phyloP scores from a whole-genome alignment of 306 rosid genomes.

The cucumber (Cucumis sativus) region DNA sequence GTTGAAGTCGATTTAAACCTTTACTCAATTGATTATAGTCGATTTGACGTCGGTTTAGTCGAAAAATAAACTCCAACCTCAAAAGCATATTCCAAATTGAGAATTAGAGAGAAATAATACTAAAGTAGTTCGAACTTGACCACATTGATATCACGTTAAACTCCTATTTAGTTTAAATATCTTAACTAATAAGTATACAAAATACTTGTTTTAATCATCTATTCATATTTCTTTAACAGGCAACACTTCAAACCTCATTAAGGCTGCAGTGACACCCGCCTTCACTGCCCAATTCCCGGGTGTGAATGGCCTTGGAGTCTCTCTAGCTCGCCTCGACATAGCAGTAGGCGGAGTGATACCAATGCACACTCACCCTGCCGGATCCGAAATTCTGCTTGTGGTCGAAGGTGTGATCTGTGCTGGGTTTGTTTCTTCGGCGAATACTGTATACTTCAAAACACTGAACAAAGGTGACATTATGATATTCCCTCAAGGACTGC shows the following conservation, averaged over 20 bases:
- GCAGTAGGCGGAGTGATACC: conserved; percentile 53
- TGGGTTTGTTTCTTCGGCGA: conserved; percentile 46
- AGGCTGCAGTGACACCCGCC: conserved; percentile 55
- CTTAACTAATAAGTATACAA: neutral
- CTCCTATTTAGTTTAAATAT: neutral
- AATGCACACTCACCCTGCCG: conserved; percentile 76
- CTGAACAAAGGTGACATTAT: conserved; percentile 58
- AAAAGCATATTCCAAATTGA: no score
- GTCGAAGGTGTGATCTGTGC: conserved; percentile 43
- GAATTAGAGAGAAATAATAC: no score
- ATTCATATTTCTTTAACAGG: neutral
- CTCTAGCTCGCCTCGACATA: conserved; percentile 47
- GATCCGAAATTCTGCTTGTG: conserved; percentile 32
- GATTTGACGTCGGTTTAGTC: no score
- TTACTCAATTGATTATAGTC: no score
- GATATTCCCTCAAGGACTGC: conserved; percentile 71
- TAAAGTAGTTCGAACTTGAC: no score
- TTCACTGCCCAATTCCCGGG: conserved; percentile 54
- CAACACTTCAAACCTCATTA: conserved; percentile 66
- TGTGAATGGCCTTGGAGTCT: conserved; percentile 65
- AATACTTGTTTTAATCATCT: neutral
- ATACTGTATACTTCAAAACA: conserved; percentile 38
- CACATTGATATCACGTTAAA: no score
- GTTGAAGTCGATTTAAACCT: no score
- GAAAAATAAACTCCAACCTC: no score